Conservation (phyloP, 139 green algal genomes). For the Desmodesmus armatus region DNA sequence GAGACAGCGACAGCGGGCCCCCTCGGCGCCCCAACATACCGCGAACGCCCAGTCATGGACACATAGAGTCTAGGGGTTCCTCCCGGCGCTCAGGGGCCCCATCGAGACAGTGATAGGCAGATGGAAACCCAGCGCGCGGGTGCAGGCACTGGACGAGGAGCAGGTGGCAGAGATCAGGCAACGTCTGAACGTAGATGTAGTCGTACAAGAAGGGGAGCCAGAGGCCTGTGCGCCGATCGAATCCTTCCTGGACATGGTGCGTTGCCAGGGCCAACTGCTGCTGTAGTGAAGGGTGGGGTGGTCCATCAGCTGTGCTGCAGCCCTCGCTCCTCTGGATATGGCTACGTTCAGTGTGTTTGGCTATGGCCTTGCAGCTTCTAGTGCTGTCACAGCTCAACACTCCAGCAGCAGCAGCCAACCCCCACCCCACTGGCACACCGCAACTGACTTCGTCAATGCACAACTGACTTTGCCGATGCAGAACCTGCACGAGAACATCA, state of each 20-base stretch:
- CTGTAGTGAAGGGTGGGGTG: no score
- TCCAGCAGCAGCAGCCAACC: no score
- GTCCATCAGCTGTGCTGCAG: no score
- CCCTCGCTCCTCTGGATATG: not conserved
- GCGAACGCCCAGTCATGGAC: conserved; percentile 16
- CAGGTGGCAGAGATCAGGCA: conserved; percentile 76
- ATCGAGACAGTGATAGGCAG: conserved; percentile 33
- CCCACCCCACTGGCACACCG: not conserved
- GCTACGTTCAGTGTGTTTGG: no score
- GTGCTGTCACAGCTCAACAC: no score
- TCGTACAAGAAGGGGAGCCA: conserved; percentile 57
- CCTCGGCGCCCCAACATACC: not conserved
- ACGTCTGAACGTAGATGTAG: conserved; percentile 77
- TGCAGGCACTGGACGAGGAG: conserved; percentile 69
- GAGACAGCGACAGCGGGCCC: not conserved
- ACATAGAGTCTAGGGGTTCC: conserved; percentile 20
- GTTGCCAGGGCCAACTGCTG: no score
- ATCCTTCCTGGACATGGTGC: conserved; percentile 84
- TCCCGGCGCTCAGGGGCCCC: not conserved
- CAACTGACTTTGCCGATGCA: conserved; percentile 52
- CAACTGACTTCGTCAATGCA: not conserved
- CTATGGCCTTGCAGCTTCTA: no score
- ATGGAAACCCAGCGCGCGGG: conserved; percentile 68
- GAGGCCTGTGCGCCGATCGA: conserved; percentile 69
- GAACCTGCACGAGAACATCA: conserved; percentile 84